A percentile compares a stretch with the other conserved stretches of the same genome.
Conservation (phyloP, 495 filamentous ascomycete genomes). For the Mytilinidion resinicola region DNA sequence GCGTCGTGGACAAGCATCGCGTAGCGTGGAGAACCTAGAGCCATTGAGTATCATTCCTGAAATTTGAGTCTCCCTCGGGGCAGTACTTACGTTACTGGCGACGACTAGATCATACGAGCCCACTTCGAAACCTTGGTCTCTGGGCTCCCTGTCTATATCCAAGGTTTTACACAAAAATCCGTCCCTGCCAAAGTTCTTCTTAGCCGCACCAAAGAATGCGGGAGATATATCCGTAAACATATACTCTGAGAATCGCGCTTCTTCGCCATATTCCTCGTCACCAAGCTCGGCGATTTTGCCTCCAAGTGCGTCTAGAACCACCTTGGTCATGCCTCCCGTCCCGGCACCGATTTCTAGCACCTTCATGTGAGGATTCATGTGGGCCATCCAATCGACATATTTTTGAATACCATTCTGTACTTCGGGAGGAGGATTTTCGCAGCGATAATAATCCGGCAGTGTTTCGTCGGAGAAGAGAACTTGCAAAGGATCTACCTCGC, state of each 20-base stretch:
- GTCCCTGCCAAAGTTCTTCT: conserved; percentile 6
- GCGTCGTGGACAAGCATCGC: background rate
- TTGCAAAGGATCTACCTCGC: background rate
- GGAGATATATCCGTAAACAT: conserved; percentile 23
- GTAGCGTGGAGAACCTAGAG: conserved; percentile 20
- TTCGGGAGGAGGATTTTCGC: background rate
- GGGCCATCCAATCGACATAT: conserved; percentile 2
- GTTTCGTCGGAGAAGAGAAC: background rate
- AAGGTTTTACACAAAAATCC: conserved; percentile 15
- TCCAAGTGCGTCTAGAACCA: conserved; percentile 5
- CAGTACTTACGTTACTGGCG: conserved; percentile 8
- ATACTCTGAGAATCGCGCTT: background rate
- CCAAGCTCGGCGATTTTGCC: background rate
- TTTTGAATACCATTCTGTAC: background rate
- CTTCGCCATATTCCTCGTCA: background rate
- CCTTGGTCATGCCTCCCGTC: conserved; percentile 17
- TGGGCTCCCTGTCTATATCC: conserved; percentile 21
- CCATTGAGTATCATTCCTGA: background rate
- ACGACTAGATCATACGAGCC: conserved; percentile 19
- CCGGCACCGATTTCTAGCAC: conserved; percentile 28
- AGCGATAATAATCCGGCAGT: background rate
- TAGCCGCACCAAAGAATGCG: conserved; percentile 16
- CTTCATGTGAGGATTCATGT: conserved; percentile 15
- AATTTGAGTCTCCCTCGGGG: background rate
- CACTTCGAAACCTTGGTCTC: conserved; percentile 17